phyloP scores from a whole-genome alignment of 2,329 filamentous ascomycete genomes.

The Uncinocarpus reesii region DNA sequence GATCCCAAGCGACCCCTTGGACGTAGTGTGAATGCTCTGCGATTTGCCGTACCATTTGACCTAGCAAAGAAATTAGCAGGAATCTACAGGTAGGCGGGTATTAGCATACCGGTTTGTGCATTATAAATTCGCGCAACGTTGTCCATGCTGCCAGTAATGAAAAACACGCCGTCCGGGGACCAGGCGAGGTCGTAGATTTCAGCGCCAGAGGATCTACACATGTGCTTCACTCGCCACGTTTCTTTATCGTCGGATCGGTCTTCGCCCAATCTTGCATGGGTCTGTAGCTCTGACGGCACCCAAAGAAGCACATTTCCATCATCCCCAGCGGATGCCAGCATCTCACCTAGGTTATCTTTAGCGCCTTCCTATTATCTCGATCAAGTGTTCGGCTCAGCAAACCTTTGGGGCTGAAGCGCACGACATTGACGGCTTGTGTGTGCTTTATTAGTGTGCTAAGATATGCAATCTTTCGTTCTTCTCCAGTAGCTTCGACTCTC shows the following conservation, averaged over 20 bases:
- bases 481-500: conserved; percentile 75
- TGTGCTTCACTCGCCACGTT: conserved; percentile 91
- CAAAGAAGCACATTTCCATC: conserved; percentile 95
- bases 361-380: not conserved
- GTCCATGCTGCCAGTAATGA: conserved; percentile 99
- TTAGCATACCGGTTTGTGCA: conserved; percentile 63
- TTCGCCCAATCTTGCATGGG: conserved; percentile 61
- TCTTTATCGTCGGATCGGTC: conserved; percentile 88
- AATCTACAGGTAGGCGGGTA: not conserved
- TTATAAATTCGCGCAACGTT: conserved; percentile 97
- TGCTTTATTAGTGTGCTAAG: conserved; percentile 86
- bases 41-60: conserved; percentile 73
- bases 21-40: conserved; percentile 98
- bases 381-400: conserved; percentile 23
- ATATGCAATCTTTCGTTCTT: conserved; percentile 82
- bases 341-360: conserved; percentile 54
- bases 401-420: conserved; percentile 92
- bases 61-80: conserved; percentile 26
- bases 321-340: conserved; percentile 88
- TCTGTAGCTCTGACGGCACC: conserved; percentile 73
- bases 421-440: conserved; percentile 95
- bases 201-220: conserved; percentile 88
- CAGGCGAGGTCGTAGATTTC: conserved; percentile 98
- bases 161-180: conserved; percentile 93
- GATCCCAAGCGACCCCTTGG: conserved; percentile 97